These are phyloP conservation scores for Colletotrichum siamense DNA, from an alignment of 2,329 filamentous ascomycete species.

Conservation along the genomic window DNA sequence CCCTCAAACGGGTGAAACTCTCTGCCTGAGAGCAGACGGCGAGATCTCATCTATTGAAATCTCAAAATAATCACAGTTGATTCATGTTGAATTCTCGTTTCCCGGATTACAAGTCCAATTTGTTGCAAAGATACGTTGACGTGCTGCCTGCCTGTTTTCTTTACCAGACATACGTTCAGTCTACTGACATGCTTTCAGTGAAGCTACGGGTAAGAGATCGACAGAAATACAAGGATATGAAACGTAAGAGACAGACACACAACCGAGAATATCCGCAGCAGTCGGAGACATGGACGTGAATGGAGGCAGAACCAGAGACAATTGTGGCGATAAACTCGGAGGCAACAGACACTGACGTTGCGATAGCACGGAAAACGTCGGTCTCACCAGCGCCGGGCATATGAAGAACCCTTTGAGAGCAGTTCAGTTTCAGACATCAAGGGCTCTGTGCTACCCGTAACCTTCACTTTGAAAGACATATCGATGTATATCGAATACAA, in stretches of 20 bases:
- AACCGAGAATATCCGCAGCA: not conserved
- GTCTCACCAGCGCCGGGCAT: not conserved
- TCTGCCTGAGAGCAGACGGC: not conserved
- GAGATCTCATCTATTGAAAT: not conserved
- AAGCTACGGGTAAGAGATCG: not conserved
- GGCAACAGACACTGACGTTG: not conserved
- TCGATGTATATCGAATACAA: not conserved
- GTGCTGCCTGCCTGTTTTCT: not conserved
- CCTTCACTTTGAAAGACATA: too few relatives aligned
- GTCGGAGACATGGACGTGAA: not conserved
- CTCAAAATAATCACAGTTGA: not conserved
- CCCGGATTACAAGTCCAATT: not conserved
- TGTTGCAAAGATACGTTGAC: not conserved
- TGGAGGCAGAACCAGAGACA: not conserved
- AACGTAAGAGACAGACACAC: not conserved
- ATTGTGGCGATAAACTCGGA: not conserved
- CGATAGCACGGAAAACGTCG: not conserved
- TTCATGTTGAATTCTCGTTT: not conserved
- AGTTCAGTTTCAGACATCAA: not conserved
- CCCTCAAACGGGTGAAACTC: slow-evolving; percentile 7
- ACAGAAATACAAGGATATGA: not conserved
- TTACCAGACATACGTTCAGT: not conserved
- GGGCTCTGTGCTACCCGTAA: not conserved
- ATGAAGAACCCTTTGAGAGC: not conserved
- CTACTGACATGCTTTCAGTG: not conserved